A percentile compares a stretch with the other conserved stretches of the same genome.
Evolutionary conservation across 768 basidiomycete species (phyloP).

Genomic region (Dictyophora rubrovolvata): DNA sequence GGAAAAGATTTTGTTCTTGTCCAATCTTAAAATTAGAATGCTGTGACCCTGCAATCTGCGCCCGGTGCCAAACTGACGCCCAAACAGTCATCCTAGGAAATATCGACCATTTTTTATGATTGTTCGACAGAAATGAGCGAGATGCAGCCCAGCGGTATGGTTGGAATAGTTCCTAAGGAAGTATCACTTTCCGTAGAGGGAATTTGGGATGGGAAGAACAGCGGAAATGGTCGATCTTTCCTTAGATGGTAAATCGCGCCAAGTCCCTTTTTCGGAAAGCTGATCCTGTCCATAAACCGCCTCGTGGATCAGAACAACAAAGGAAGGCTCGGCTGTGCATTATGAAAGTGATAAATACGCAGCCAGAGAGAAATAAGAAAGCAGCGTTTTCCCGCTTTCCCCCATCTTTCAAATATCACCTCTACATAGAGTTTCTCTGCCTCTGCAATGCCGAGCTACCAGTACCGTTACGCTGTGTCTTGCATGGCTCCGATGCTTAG

Average conservation of each 20-base stretch:
- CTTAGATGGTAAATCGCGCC: background rate
- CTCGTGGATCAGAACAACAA: background rate
- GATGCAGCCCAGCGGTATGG: background rate
- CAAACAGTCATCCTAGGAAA: too few species aligned
- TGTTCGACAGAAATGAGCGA: too few species aligned
- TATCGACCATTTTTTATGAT: too few species aligned
- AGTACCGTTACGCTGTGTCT: background rate
- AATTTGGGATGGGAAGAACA: background rate
- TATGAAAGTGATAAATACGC: background rate
- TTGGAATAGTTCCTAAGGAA: background rate
- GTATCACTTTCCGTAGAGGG: too few species aligned
- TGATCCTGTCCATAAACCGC: background rate
- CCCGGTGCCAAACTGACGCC: too few species aligned
- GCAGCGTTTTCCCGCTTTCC: background rate
- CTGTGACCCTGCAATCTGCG: too few species aligned
- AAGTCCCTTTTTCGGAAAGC: background rate
- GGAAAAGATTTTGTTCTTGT: too few species aligned
- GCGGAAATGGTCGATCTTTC: background rate
- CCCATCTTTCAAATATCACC: background rate
- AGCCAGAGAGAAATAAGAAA: background rate
- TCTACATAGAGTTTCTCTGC: too few species aligned
- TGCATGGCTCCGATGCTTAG: background rate
- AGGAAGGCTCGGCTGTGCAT: background rate
- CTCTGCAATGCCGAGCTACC: background rate
- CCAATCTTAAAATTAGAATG: too few species aligned